Conservation (phyloP, 2,329 filamentous ascomycete genomes). For the Aspergillus fructus region DNA sequence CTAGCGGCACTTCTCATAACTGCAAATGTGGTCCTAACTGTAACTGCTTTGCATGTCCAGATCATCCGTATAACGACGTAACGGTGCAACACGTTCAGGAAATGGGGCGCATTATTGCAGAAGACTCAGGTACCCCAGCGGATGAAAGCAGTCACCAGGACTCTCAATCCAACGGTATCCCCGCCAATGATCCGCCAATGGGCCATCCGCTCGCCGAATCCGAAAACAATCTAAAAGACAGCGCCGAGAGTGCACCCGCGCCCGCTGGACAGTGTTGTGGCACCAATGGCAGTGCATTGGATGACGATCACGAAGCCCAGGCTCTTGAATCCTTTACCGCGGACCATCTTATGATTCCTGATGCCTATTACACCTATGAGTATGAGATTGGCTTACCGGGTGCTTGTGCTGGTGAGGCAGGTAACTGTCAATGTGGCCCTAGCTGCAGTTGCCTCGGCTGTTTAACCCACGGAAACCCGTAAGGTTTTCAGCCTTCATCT, state of each 20-base stretch:
- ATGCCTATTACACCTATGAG: conserved; percentile 43
- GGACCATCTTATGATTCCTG: conserved; percentile 40
- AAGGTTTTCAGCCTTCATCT: conserved; percentile 35
- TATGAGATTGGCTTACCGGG: conserved; percentile 39
- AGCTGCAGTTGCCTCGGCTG: conserved; percentile 55
- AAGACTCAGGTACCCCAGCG: conserved; percentile 26
- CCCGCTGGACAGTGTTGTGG: not conserved
- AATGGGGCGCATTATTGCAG: conserved; percentile 44
- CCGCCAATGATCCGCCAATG: conserved; percentile 14
- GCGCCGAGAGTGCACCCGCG: conserved; percentile 10
- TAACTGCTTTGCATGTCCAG: conserved; percentile 47
- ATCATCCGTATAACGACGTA: conserved; percentile 48
- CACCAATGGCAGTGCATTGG: conserved; percentile 15
- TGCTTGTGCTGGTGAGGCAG: conserved; percentile 49
- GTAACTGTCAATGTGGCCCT: conserved; percentile 53
- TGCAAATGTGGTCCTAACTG: conserved; percentile 48
- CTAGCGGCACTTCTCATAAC: conserved; percentile 28
- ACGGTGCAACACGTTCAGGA: conserved; percentile 47
- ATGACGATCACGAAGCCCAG: conserved; percentile 28
- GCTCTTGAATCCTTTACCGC: conserved; percentile 21
- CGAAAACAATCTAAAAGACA: conserved; percentile 15
- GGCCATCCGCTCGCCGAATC: conserved; percentile 22
- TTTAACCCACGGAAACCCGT: conserved; percentile 51
- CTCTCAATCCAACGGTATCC: conserved; percentile 20
- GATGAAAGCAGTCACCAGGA: conserved; percentile 20